These are phyloP conservation scores for Coffea eugenioides DNA, from an alignment of 257 asterid genomes.

Conservation along the genomic window DNA sequence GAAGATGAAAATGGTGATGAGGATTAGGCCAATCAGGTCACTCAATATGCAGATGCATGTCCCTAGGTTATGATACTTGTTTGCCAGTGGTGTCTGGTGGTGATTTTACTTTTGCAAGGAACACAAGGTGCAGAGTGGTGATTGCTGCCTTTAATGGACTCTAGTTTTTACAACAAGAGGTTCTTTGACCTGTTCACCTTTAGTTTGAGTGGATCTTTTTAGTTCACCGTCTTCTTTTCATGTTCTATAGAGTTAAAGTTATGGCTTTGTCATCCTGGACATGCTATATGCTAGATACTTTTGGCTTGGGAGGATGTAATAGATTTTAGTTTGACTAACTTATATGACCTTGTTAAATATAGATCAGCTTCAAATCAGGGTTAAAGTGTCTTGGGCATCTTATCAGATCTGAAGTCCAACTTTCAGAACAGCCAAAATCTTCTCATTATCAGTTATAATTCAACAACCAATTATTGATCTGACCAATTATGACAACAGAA, in stretches of 20 bases:
- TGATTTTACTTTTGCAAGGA: not conserved
- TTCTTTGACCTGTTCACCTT: constrained; percentile 2
- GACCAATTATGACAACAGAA: too few relatives aligned
- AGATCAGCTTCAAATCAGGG: not conserved
- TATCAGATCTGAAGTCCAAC: too few relatives aligned
- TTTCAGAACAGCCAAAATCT: too few relatives aligned
- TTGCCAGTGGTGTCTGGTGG: constrained; percentile 18
- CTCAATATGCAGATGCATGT: not conserved
- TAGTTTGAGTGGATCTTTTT: not conserved
- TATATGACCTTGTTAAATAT: not conserved
- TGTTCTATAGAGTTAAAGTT: constrained; percentile 1
- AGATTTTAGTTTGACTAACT: not conserved
- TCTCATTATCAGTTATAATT: too few relatives aligned
- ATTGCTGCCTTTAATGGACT: not conserved
- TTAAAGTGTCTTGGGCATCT: constrained; percentile 1
- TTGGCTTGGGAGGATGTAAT: constrained; percentile 7
- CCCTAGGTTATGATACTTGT: constrained; percentile 1
- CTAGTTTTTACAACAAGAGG: not conserved
- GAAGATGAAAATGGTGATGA: constrained; percentile 45
- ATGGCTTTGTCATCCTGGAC: not conserved
- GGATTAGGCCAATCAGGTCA: constrained; percentile 26
- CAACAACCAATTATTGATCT: too few relatives aligned
- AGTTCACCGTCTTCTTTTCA: not conserved
- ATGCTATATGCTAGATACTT: not conserved
- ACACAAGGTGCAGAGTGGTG: not conserved